A percentile compares a stretch with the other conserved stretches of the same genome.
Evolutionary conservation across 495 filamentous ascomycete species (phyloP).

Genomic region (Rhizodiscina lignyota): DNA sequence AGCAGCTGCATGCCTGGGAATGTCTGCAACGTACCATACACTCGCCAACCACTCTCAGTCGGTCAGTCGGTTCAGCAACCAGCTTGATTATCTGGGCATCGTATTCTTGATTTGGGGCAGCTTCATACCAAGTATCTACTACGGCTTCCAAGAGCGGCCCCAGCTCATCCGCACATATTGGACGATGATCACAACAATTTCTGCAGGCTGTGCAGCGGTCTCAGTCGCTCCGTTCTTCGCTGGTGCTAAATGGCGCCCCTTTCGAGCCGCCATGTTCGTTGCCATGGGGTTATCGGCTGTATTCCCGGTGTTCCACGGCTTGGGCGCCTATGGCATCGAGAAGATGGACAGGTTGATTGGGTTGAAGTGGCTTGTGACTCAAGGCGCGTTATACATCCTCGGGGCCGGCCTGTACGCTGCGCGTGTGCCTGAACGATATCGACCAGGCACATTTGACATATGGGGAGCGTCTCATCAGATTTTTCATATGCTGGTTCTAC

Average conservation of each 20-base stretch:
- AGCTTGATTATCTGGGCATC: conserved; percentile 84
- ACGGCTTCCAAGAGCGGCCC: conserved; percentile 59
- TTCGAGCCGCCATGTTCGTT: conserved; percentile 84
- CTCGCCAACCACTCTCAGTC: conserved; percentile 48
- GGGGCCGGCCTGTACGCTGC: conserved; percentile 72
- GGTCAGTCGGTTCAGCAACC: conserved; percentile 44
- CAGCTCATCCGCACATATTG: conserved; percentile 50
- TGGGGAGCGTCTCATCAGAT: conserved; percentile 68
- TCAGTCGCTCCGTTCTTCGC: conserved; percentile 68
- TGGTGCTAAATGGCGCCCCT: conserved; percentile 64
- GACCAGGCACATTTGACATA: conserved; percentile 53
- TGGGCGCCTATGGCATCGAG: conserved; percentile 40
- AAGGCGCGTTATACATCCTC: conserved; percentile 71
- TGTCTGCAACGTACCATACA: conserved; percentile 68
- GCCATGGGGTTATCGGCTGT: conserved; percentile 71
- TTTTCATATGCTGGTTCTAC: conserved; percentile 56
- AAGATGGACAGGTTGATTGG: conserved; percentile 56
- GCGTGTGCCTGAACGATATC: conserved; percentile 41
- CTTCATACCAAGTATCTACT: conserved; percentile 74
- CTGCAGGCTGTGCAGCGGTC: conserved; percentile 54
- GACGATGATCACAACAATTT: conserved; percentile 64
- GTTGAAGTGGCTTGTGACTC: conserved; percentile 60
- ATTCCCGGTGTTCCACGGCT: conserved; percentile 62
- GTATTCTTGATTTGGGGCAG: conserved; percentile 77
- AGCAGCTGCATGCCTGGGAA: conserved; percentile 59